Percentiles rank a stretch among this genome's conserved stretches.
Conservation (phyloP, 768 basidiomycete genomes). For the Auricularia sp. region DNA sequence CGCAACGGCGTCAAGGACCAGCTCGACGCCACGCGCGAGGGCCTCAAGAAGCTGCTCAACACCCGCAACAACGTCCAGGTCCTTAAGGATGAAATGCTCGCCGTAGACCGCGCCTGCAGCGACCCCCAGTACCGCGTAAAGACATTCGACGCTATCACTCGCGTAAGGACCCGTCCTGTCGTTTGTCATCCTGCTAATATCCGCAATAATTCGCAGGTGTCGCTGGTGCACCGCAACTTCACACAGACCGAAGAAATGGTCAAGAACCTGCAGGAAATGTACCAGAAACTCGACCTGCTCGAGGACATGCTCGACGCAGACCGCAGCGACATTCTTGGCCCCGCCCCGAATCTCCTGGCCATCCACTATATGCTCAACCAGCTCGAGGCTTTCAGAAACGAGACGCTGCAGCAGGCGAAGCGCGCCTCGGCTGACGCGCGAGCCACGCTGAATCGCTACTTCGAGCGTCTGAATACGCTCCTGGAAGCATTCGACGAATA, state of each 20-base stretch:
- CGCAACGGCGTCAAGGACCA: constrained; percentile 90
- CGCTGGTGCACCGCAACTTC: constrained; percentile 91
- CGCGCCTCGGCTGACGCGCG: constrained; percentile 59
- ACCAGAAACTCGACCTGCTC: constrained; percentile 67
- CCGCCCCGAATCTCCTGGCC: constrained; percentile 78
- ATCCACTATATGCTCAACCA: constrained; percentile 89
- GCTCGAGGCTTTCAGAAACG: constrained; percentile 87
- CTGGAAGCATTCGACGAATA: constrained; percentile 81
- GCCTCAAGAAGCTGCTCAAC: constrained; percentile 68
- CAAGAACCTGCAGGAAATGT: constrained; percentile 88
- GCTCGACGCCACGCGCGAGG: constrained; percentile 81
- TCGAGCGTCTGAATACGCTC: constrained; percentile 74
- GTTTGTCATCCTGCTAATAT: not conserved
- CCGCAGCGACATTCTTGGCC: constrained; percentile 68
- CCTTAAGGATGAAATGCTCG: constrained; percentile 78
- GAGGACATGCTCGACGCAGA: constrained; percentile 71
- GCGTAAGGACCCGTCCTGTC: constrained; percentile 43
- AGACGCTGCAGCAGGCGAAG: constrained; percentile 91
- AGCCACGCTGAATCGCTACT: constrained; percentile 63
- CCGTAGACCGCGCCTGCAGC: constrained; percentile 63
- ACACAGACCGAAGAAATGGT: constrained; percentile 94
- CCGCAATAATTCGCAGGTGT: constrained; percentile 50
- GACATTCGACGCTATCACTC: constrained; percentile 92
- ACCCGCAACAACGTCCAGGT: constrained; percentile 70
- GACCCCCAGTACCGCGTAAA: constrained; percentile 69